These are phyloP conservation scores for Penicillium paneum DNA, from an alignment of 2,329 filamentous ascomycete genomes.

Conservation along the genomic window DNA sequence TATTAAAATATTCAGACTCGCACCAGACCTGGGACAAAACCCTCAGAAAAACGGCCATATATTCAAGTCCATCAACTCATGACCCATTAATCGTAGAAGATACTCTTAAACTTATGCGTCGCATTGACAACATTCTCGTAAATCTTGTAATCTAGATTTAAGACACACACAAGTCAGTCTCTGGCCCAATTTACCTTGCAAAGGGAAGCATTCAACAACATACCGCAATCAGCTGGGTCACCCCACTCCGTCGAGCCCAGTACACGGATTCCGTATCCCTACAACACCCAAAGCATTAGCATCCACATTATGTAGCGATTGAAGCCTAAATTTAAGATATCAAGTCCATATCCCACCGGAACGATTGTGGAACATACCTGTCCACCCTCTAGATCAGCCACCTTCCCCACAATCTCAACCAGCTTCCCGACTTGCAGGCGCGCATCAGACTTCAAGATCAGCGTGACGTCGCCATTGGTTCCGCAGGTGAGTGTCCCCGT, in stretches of 20 bases:
- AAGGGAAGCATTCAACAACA: constrained; percentile 14
- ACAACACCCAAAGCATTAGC: constrained; percentile 4
- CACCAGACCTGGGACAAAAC: not conserved
- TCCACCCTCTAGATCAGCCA: constrained; percentile 42
- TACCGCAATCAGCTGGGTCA: constrained; percentile 40
- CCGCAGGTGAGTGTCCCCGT: constrained; percentile 75
- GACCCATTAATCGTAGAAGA: constrained; percentile 61
- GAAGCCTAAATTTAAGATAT: not conserved
- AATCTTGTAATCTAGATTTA: constrained; percentile 64
- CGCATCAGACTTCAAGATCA: constrained; percentile 63
- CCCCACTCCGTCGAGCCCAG: constrained; percentile 45
- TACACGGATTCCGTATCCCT: constrained; percentile 43
- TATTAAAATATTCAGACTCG: not conserved
- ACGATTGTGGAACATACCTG: constrained; percentile 27
- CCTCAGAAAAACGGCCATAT: not conserved
- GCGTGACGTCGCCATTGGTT: constrained; percentile 64
- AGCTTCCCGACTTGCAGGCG: constrained; percentile 45
- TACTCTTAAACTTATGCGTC: constrained; percentile 74
- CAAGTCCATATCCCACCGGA: not conserved
- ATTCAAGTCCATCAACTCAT: not conserved
- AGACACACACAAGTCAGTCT: not conserved
- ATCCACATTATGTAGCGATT: not conserved
- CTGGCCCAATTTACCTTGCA: not conserved
- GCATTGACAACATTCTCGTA: constrained; percentile 78
- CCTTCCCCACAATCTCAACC: constrained; percentile 48